Base-by-base conservation (phyloP, 768 basidiomycete genomes). In the Lyophyllum semitale region DNA sequence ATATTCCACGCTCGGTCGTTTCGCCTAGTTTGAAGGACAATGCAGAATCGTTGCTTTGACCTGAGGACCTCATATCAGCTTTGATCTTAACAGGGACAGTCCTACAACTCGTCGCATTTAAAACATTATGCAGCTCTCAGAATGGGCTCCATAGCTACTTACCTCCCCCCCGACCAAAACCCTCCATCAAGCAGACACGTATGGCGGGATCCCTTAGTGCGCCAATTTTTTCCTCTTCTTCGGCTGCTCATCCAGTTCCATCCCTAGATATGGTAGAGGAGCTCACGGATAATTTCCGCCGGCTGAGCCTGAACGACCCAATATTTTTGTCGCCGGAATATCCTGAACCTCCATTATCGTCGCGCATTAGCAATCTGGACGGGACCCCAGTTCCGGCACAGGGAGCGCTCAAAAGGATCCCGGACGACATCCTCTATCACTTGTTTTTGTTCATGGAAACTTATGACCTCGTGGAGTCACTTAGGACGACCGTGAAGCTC, bases 1-100 rank as follows among this genome's bases (percentile, higher is more conserved):
- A 15, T 38, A 15, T n/a, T 32, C 25, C 46, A 32, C 18, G 23
- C 45, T 48, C 53, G 53, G 48, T 52, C 53, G 41, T 48, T 51
- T 43, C 17, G 35, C 54, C 54, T 27, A 51, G 46, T 54, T 59
- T 37, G 58, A 59, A 51, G 49, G 50, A 59, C 58, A 59, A 59
- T 59, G 54, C 46, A 41, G 42, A 48, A 59, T 59, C 4, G 40
- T 46, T 59, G 54, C 58, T 55, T 59, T 59, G 58, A 54, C 58
- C 49, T 55, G 37, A 55, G 27, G 58, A 32, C 41, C 32, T 59
- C 40, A 38, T 55, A 51, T 52, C 45, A 49, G 58, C 58, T 54
- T 59, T 59, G 58, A 54, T 54, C 37, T 12, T 43, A 23, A 42
- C 48, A 51, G 50, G 58, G 40, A 51, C 58, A 49, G 22, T 50